A percentile compares a stretch with the other conserved stretches of the same genome.
phyloP scores from a whole-genome alignment of 129 eudicot species.

The Pseudognaphalium luteoalbum region DNA sequence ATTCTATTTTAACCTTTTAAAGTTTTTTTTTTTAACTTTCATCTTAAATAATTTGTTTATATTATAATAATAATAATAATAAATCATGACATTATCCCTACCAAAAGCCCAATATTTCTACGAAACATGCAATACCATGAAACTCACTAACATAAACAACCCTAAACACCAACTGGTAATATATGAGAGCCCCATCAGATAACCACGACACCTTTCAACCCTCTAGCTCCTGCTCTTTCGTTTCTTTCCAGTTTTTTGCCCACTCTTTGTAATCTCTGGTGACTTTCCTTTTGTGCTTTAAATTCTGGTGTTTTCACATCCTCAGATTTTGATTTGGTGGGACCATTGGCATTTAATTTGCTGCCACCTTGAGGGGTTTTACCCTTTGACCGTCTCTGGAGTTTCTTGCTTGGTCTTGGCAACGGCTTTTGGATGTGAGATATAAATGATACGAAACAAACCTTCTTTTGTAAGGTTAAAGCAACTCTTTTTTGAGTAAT shows the following conservation, averaged over 20 bases:
- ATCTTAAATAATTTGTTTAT: too few species aligned
- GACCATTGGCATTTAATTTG: conserved; percentile 37
- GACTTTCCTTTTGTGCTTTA: conserved; percentile 47
- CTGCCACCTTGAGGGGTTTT: conserved; percentile 48
- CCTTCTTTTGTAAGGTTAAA: conserved; percentile 33
- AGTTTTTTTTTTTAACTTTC: too few species aligned
- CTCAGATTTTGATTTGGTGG: conserved; percentile 49
- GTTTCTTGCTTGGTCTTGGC: conserved; percentile 47
- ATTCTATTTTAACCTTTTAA: too few species aligned
- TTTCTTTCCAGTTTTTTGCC: conserved; percentile 59
- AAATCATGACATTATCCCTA: conserved; percentile 22
- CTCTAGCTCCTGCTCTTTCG: conserved; percentile 43
- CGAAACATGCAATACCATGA: not conserved
- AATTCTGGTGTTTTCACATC: conserved; percentile 47
- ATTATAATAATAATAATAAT: conserved; percentile 10
- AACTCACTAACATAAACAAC: conserved; percentile 31
- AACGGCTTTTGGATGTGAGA: conserved; percentile 25
- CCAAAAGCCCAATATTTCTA: conserved; percentile 14
- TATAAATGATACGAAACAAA: not conserved
- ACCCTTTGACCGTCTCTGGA: conserved; percentile 49
- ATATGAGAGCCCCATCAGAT: conserved; percentile 25
- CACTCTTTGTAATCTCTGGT: conserved; percentile 40
- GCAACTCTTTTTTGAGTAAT: conserved; percentile 23
- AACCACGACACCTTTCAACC: conserved; percentile 29
- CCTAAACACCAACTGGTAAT: conserved; percentile 37